phyloP scores from a whole-genome alignment of 1,284 basidiomycete species.

The Ganoderma lingzhi region DNA sequence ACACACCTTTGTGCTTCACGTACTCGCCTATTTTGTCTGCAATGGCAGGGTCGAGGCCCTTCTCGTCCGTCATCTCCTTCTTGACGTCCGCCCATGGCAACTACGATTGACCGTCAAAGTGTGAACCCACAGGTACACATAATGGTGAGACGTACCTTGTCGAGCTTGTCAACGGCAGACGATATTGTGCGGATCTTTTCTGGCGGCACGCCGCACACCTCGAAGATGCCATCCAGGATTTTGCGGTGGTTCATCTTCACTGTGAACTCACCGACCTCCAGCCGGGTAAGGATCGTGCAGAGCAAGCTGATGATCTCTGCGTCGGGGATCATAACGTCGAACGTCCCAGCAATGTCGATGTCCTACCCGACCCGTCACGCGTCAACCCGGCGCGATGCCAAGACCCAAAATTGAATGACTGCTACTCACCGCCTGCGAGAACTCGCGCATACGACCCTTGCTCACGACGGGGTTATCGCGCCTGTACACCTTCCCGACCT shows the following conservation, averaged over 20 bases:
- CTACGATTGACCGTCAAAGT: slow-evolving; percentile 34
- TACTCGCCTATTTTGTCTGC: slow-evolving; percentile 98
- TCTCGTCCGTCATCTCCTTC: slow-evolving; percentile 97
- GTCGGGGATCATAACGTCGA: slow-evolving; percentile 98
- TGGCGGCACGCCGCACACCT: slow-evolving; percentile 92
- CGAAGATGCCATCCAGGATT: slow-evolving; percentile 97
- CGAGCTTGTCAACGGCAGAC: slow-evolving; percentile 97
- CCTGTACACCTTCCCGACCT: slow-evolving; percentile 98
- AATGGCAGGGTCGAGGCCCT: slow-evolving; percentile 84
- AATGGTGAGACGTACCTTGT: slow-evolving; percentile 61
- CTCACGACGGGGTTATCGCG: slow-evolving; percentile 98
- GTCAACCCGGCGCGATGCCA: neutral
- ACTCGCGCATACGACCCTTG: slow-evolving; percentile 98
- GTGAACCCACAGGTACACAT: neutral
- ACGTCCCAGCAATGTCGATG: slow-evolving; percentile 94
- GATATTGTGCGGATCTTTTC: slow-evolving; percentile 97
- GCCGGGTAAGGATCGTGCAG: slow-evolving; percentile 81
- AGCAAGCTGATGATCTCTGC: slow-evolving; percentile 90
- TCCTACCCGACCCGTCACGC: slow-evolving; percentile 63
- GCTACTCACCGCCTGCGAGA: slow-evolving; percentile 90
- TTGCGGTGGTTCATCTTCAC: slow-evolving; percentile 99
- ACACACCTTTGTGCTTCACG: slow-evolving; percentile 89
- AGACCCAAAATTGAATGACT: neutral
- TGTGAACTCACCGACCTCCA: slow-evolving; percentile 94
- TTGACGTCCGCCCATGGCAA: slow-evolving; percentile 92